A percentile compares a stretch with the other conserved stretches of the same genome.
These are phyloP conservation scores for Tephrocybe sp. DNA, from an alignment of 768 basidiomycete species.

Conservation along the genomic window DNA sequence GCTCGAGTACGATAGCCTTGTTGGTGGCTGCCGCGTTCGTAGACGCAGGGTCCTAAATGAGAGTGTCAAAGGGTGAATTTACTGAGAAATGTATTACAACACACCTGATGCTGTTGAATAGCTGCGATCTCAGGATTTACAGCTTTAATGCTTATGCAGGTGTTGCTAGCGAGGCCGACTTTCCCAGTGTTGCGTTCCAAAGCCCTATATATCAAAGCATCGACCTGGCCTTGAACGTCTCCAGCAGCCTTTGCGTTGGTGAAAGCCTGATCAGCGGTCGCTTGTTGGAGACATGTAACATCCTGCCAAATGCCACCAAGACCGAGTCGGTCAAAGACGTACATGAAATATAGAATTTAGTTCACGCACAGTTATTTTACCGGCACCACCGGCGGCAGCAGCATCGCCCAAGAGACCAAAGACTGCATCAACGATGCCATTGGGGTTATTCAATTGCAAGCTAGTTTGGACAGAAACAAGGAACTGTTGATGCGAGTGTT, in stretches of 20 bases:
- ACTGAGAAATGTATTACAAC: background rate
- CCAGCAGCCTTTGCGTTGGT: conserved; percentile 66
- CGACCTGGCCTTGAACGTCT: conserved; percentile 52
- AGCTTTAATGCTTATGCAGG: conserved; percentile 54
- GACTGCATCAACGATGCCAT: conserved; percentile 55
- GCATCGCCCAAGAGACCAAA: conserved; percentile 65
- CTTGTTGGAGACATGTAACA: conserved; percentile 62
- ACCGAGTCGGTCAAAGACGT: background rate
- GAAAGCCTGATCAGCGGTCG: conserved; percentile 66
- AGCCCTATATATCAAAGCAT: conserved; percentile 60
- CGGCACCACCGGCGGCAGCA: conserved; percentile 53
- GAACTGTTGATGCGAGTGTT: conserved; percentile 64
- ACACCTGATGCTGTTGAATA: conserved; percentile 56
- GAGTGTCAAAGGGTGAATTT: background rate
- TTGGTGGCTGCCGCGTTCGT: conserved; percentile 52
- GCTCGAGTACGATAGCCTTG: conserved; percentile 60
- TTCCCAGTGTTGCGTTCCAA: conserved; percentile 63
- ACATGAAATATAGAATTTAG: background rate
- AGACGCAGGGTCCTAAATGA: conserved; percentile 56
- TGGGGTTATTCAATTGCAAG: conserved; percentile 56
- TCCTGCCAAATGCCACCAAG: conserved; percentile 39
- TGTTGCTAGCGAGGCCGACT: conserved; percentile 42
- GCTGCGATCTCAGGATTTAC: conserved; percentile 67
- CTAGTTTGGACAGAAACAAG: conserved; percentile 47
- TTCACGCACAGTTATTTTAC: conserved; percentile 46